phyloP scores from a whole-genome alignment of 371 early-diverging fungal species.

The Mucor irregularis region DNA sequence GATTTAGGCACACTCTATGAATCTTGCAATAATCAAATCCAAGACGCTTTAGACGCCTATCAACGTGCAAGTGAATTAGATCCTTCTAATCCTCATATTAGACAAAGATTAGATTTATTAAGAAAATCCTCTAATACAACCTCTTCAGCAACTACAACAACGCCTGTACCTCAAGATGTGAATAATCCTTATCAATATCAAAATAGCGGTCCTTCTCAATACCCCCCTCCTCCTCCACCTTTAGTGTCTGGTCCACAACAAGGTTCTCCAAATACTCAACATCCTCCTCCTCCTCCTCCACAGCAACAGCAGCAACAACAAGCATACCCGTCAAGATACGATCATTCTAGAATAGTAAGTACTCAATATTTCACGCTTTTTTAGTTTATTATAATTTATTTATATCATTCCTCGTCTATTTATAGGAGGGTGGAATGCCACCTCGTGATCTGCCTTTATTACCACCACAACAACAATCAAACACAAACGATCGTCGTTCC shows the following conservation, averaged over 20 bases:
- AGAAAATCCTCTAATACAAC: slow-evolving; percentile 14
- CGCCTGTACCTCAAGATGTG: slow-evolving; percentile 64
- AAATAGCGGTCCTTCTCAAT: slow-evolving; percentile 5
- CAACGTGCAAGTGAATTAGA: slow-evolving; percentile 91
- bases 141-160: slow-evolving; percentile 11
- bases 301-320: slow-evolving; percentile 6
- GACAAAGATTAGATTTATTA: slow-evolving; percentile 66
- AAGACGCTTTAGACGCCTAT: slow-evolving; percentile 97
- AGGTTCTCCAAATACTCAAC: not conserved
- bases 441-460: slow-evolving; percentile 36
- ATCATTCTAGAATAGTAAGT: slow-evolving; percentile 13
- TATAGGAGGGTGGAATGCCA: slow-evolving; percentile 7
- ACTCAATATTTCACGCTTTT: not conserved
- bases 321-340: not conserved
- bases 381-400: not conserved
- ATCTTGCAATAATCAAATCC: slow-evolving; percentile 95
- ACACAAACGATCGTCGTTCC: slow-evolving; percentile 15
- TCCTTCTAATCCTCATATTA: slow-evolving; percentile 74
- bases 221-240: slow-evolving; percentile 23
- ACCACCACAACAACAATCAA: slow-evolving; percentile 1
- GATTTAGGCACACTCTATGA: slow-evolving; percentile 97
- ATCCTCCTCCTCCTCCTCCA: not conserved
- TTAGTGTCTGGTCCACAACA: slow-evolving; percentile 13
- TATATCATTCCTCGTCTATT: not conserved
- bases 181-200: slow-evolving; percentile 52